phyloP scores from a whole-genome alignment of 2,329 filamentous ascomycete species.

The Raffaelea albimanens region DNA sequence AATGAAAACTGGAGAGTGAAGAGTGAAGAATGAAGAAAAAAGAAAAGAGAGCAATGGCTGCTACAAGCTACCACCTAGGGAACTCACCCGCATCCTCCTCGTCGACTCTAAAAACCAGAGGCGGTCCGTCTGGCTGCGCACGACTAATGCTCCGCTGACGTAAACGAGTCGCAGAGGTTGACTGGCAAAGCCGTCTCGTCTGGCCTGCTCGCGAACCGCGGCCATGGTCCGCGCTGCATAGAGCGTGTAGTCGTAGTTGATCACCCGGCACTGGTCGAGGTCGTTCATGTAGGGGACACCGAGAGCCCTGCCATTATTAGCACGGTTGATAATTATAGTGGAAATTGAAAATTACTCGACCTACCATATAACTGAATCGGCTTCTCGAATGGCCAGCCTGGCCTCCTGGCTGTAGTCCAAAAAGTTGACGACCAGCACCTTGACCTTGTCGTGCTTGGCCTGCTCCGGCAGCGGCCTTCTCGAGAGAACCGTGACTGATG shows the following conservation, averaged over 20 bases:
- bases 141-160: background rate
- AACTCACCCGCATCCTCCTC: background rate
- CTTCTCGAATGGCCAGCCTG: background rate
- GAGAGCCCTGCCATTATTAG: too few relatives aligned
- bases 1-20: too few relatives aligned
- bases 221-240: background rate
- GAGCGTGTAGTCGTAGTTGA: slow-evolving; percentile 1
- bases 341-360: too few relatives aligned
- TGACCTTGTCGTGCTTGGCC: background rate
- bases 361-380: slow-evolving; percentile 6
- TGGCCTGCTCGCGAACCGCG: too few relatives aligned
- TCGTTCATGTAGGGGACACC: background rate
- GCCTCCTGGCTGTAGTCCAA: background rate
- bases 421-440: background rate
- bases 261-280: background rate
- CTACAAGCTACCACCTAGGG: background rate
- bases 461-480: background rate
- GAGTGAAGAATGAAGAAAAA: too few relatives aligned
- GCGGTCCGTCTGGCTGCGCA: background rate
- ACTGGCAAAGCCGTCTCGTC: too few relatives aligned
- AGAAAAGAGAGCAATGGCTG: background rate
- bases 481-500: slow-evolving; percentile 1
- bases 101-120: background rate
- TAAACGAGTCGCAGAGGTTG: background rate
- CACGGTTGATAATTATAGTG: too few relatives aligned